These are phyloP conservation scores for Tuber melanosporum DNA, from an alignment of 495 filamentous ascomycete genomes.

Conservation along the genomic window DNA sequence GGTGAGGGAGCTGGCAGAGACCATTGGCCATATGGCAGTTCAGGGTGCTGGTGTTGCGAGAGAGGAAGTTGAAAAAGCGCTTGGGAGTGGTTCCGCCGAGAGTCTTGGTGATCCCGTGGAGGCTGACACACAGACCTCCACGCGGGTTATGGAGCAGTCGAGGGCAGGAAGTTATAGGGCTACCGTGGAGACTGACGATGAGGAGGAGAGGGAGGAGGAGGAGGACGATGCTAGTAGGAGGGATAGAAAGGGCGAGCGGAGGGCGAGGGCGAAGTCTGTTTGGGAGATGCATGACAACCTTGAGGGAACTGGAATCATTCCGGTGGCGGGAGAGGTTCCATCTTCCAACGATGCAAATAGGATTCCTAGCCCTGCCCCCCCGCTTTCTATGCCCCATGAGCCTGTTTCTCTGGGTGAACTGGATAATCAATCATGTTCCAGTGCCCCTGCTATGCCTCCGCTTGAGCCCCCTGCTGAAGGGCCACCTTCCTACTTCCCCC, in stretches of 20 bases:
- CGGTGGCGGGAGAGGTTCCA: neutral
- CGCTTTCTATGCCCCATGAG: neutral
- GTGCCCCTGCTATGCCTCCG: neutral
- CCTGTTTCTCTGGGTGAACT: neutral
- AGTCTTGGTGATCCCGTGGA: conserved; percentile 16
- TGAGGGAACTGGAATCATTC: neutral
- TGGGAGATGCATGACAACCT: conserved; percentile 17
- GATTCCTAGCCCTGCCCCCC: neutral
- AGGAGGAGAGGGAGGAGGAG: neutral
- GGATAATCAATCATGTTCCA: neutral
- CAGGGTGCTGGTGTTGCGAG: conserved; percentile 35
- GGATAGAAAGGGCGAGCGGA: neutral
- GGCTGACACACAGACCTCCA: neutral
- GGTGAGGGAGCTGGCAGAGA: conserved; percentile 47
- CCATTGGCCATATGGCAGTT: conserved; percentile 46
- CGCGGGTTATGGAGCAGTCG: conserved; percentile 6
- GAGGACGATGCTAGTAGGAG: neutral
- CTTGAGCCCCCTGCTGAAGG: neutral
- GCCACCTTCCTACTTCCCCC: neutral
- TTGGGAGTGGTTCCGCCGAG: conserved; percentile 14
- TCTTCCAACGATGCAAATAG: neutral
- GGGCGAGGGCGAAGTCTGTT: conserved; percentile 13
- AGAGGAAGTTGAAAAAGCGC: conserved; percentile 28
- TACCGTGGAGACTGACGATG: neutral
- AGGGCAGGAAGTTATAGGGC: conserved; percentile 3